Base-by-base conservation (phyloP, 495 filamentous ascomycete species). In the Penicillium argentinense region DNA sequence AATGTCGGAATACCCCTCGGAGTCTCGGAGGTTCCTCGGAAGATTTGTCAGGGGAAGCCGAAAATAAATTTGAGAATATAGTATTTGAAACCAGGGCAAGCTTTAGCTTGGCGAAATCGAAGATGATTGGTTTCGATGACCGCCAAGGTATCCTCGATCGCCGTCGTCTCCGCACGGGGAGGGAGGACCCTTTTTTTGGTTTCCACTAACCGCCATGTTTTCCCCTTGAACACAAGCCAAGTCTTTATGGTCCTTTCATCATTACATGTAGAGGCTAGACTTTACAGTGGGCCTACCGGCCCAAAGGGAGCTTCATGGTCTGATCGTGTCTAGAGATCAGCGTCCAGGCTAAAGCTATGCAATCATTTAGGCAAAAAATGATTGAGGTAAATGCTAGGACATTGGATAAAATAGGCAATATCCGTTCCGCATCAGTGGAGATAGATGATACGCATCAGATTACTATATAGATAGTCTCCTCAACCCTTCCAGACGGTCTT, bases 131-230 rank as follows among this genome's bases (percentile, higher is more conserved):
- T 33, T 14, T 33, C 5, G 30, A 13, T 17, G 30, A 33, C 17
- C 30, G 17, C 3, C n/a, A n/a, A n/a, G 4, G 30, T 19, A n/a
- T 28, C 25, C 39, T 16, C 39, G 18, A 5, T 28, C 22, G n/a
- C n/a, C n/a, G n/a, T n/a, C n/a, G n/a, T n/a, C n/a, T n/a, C n/a
- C n/a, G n/a, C n/a, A n/a, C n/a, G n/a, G n/a, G n/a, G n/a, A n/a
- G n/a, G n/a, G n/a, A n/a, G n/a, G 41, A 27, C 30, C 41, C 41
- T 27, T 44, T 44, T 27, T 23, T 44, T 22, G 7, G 41, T 32
- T 44, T 33, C 26, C 9, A 23, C 41, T 29, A 21, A 32, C 9
- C 28, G 28, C 11, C 5, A 21, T 19, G 9, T 8, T 28, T 14
- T 23, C 24, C 12, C 9, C 34, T 39, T 30, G 16, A 39, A 22